Evolutionary conservation across 164 flowering plant genomes (phyloP).

Genomic region (Vitis labrusca): DNA sequence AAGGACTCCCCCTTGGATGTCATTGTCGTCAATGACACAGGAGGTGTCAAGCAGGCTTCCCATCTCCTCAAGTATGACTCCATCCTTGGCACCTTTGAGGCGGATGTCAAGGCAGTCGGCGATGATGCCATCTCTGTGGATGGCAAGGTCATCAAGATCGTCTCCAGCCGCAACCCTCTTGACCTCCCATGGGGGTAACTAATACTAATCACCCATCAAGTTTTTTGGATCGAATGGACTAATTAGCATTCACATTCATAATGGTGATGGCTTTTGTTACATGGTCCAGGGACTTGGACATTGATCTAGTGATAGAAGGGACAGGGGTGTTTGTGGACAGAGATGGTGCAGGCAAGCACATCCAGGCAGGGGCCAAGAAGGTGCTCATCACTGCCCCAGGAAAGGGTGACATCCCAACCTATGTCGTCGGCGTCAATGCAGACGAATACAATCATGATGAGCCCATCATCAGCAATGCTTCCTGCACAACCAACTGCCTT

Average conservation of each 20-base stretch:
- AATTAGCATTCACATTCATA: too few relatives aligned
- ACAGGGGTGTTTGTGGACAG: conserved; percentile 97
- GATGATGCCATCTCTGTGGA: conserved; percentile 77
- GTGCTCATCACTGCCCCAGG: conserved; percentile 90
- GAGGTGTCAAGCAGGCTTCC: conserved; percentile 96
- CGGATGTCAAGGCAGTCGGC: conserved; percentile 86
- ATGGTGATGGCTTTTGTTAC: too few relatives aligned
- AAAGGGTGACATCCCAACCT: conserved; percentile 96
- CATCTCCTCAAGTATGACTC: conserved; percentile 99
- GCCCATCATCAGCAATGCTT: conserved; percentile 90
- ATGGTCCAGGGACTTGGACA: conserved; percentile 60
- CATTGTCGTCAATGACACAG: conserved; percentile 93
- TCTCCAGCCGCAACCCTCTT: conserved; percentile 77
- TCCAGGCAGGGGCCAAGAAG: conserved; percentile 97
- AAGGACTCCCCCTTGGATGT: conserved; percentile 85
- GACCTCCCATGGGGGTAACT: conserved; percentile 57
- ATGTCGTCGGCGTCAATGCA: conserved; percentile 93
- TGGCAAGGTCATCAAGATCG: conserved; percentile 87
- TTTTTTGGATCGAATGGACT: too few relatives aligned
- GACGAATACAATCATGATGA: conserved; percentile 63
- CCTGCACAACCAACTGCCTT: conserved; percentile 97
- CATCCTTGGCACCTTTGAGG: conserved; percentile 93
- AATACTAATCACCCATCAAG: too few relatives aligned
- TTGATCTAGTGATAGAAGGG: conserved; percentile 94
- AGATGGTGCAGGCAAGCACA: conserved; percentile 96